Evolutionary conservation across 495 filamentous ascomycete species (phyloP).

Genomic region (Daldinia concentrica): DNA sequence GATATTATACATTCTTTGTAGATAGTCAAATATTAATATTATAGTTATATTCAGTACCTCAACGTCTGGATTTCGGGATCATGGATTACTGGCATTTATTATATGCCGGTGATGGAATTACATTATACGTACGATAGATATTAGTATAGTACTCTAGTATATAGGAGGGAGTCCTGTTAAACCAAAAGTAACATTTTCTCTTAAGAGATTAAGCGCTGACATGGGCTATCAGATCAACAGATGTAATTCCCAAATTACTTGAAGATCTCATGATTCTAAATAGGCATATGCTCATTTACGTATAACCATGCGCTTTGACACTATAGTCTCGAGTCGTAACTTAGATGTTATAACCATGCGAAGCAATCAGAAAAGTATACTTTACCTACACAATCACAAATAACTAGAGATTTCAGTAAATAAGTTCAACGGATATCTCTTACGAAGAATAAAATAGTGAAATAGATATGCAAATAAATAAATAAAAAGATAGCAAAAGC

Average conservation of each 20-base stretch:
- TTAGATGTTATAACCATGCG: too few relatives aligned
- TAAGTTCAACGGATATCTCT: too few relatives aligned
- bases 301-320: too few relatives aligned
- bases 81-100: background rate
- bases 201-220: background rate
- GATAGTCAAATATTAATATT: background rate
- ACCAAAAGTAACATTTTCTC: background rate
- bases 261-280: too few relatives aligned
- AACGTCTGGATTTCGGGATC: background rate
- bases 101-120: background rate
- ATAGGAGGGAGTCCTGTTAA: background rate
- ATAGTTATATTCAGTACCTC: background rate
- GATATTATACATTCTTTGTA: background rate
- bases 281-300: too few relatives aligned
- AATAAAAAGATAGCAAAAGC: constrained; percentile 6
- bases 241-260: too few relatives aligned
- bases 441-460: background rate
- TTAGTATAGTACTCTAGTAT: background rate
- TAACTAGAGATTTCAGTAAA: too few relatives aligned
- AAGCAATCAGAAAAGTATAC: too few relatives aligned
- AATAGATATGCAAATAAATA: background rate
- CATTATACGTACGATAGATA: too few relatives aligned
- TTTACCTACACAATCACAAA: too few relatives aligned
- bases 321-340: too few relatives aligned
- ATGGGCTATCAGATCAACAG: background rate